phyloP scores from a whole-genome alignment of 176 grass and related monocot genomes.

The Hyparrhenia diplandra region DNA sequence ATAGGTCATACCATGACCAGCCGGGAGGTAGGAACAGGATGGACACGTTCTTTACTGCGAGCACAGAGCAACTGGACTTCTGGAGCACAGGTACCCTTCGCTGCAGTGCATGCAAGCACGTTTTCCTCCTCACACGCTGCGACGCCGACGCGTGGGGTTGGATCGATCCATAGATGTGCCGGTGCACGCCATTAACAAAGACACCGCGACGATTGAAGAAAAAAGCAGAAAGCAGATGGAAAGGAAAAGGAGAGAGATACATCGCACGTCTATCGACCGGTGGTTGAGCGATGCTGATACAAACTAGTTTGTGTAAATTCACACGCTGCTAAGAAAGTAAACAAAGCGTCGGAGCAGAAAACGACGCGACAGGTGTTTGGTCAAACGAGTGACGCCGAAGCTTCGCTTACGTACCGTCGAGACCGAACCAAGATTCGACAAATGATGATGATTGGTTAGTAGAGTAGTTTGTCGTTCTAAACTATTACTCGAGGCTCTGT shows the following conservation, averaged over 20 bases:
- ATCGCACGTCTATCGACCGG: not conserved
- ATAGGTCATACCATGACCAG: not conserved
- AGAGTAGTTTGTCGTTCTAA: too few relatives aligned
- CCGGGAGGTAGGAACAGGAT: not conserved
- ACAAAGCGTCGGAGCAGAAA: not conserved
- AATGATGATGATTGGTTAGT: not conserved
- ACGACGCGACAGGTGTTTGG: not conserved
- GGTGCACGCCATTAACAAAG: not conserved
- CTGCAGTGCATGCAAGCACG: not conserved
- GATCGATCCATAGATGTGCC: not conserved
- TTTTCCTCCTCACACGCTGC: not conserved
- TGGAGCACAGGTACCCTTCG: not conserved
- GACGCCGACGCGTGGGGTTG: not conserved
- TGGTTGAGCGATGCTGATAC: slow-evolving; percentile 33
- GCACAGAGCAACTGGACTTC: too few relatives aligned
- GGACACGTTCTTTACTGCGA: too few relatives aligned
- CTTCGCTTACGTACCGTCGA: not conserved
- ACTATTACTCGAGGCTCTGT: too few relatives aligned
- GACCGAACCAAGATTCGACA: slow-evolving; percentile 2
- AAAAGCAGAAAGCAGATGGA: not conserved
- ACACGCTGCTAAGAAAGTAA: not conserved
- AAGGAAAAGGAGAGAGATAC: not conserved
- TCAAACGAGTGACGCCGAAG: slow-evolving; percentile 9
- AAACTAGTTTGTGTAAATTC: not conserved
- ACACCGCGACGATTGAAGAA: not conserved